Conservation (phyloP, 1,284 basidiomycete genomes). For the Rhodotorula sp. region DNA sequence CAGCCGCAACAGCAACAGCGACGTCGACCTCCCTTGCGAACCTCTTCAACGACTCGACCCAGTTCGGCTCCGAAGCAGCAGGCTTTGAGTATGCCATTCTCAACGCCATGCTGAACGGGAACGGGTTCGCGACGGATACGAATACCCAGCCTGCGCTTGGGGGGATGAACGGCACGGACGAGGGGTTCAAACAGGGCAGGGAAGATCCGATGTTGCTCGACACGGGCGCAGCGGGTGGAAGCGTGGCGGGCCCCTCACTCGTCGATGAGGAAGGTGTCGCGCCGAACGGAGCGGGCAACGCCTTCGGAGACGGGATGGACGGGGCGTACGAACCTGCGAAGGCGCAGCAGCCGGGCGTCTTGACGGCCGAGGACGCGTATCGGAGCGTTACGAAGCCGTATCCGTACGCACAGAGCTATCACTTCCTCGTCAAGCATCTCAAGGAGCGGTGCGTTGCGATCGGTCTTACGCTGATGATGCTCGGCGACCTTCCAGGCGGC, state of each 20-base stretch:
- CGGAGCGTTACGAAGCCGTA: conserved; percentile 73
- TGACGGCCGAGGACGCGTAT: conserved; percentile 61
- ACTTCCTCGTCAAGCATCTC: conserved; percentile 88
- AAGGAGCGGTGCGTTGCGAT: conserved; percentile 61
- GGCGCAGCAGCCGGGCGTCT: not conserved
- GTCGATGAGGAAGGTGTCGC: not conserved
- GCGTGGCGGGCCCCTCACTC: not conserved
- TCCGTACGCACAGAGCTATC: conserved; percentile 83
- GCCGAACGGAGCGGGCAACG: not conserved
- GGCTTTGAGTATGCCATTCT: conserved; percentile 90
- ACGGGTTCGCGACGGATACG: conserved; percentile 49
- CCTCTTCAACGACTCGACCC: conserved; percentile 20
- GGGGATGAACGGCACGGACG: not conserved
- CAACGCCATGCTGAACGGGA: conserved; percentile 76
- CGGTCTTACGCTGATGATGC: not conserved
- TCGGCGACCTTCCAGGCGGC: not conserved
- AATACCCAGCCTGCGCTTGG: conserved; percentile 9
- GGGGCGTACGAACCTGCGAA: not conserved
- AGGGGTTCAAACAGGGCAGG: not conserved
- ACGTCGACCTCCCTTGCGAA: not conserved
- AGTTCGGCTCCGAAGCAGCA: conserved; percentile 77
- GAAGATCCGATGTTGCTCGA: conserved; percentile 17
- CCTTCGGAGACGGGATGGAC: not conserved
- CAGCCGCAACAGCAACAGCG: not conserved
- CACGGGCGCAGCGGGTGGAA: not conserved